phyloP scores from a whole-genome alignment of 768 basidiomycete genomes.

The Lentinula raphanica region DNA sequence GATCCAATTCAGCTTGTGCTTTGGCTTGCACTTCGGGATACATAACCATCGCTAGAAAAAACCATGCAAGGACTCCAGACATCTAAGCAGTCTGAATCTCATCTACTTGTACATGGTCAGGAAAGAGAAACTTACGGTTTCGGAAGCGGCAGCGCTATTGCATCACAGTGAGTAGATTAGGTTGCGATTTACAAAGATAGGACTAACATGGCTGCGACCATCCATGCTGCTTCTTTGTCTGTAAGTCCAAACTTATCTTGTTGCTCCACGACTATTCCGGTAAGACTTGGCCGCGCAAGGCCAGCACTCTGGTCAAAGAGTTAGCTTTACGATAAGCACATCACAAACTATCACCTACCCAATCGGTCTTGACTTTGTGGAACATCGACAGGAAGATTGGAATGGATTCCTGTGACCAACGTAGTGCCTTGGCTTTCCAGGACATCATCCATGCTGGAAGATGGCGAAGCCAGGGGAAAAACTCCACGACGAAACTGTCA shows the following conservation, averaged over 20 bases:
- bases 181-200: not conserved
- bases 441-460: slow-evolving; percentile 22
- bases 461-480: slow-evolving; percentile 28
- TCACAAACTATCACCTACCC: slow-evolving; percentile 3
- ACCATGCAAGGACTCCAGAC: slow-evolving; percentile 1
- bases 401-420: slow-evolving; percentile 10
- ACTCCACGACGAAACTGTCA: slow-evolving; percentile 28
- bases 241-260: slow-evolving; percentile 1
- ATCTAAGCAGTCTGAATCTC: not conserved
- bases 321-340: not conserved
- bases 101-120: not conserved
- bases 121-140: not conserved
- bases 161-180: not conserved
- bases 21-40: slow-evolving; percentile 16
- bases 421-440: slow-evolving; percentile 14
- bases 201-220: slow-evolving; percentile 1
- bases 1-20: slow-evolving; percentile 19
- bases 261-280: not conserved
- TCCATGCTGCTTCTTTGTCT: not conserved
- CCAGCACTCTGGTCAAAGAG: not conserved
- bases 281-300: slow-evolving; percentile 11
- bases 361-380: slow-evolving; percentile 5
- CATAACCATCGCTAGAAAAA: slow-evolving; percentile 11
- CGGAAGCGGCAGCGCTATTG: not conserved
- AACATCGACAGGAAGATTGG: slow-evolving; percentile 10